Percentiles rank a stretch among this genome's conserved stretches.
phyloP scores from a whole-genome alignment of 208 protist species.

The Spongospora subterranea region DNA sequence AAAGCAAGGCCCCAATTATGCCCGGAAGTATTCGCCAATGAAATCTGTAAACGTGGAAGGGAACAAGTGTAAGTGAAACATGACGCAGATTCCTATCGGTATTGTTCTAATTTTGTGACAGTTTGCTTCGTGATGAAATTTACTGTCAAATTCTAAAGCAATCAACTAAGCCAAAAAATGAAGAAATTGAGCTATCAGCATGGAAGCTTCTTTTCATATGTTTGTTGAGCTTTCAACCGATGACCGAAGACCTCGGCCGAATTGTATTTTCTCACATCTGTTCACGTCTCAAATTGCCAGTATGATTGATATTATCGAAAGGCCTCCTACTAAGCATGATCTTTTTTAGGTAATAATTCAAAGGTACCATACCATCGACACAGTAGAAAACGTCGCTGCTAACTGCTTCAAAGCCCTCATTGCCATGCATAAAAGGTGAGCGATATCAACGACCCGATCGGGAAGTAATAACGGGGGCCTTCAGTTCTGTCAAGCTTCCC shows the following conservation, averaged over 20 bases:
- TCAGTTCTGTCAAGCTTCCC: neutral
- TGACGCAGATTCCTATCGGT: too few relatives aligned
- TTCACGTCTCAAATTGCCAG: neutral
- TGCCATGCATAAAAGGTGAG: neutral
- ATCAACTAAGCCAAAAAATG: neutral
- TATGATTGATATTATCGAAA: neutral
- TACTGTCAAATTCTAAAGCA: neutral
- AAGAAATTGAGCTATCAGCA: neutral
- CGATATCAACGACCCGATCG: neutral
- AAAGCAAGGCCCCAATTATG: neutral
- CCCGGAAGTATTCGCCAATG: neutral
- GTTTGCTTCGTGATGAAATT: neutral
- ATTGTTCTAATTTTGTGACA: neutral
- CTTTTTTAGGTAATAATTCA: neutral
- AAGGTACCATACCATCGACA: neutral
- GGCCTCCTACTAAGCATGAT: neutral
- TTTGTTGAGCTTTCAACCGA: neutral
- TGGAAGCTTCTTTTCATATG: neutral
- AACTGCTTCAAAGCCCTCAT: neutral
- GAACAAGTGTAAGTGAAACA: neutral
- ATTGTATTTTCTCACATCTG: neutral
- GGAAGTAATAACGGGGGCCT: neutral
- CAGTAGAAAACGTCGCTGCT: neutral
- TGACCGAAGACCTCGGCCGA: neutral
- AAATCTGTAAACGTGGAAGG: neutral